A percentile compares a stretch with the other conserved stretches of the same genome.
These are phyloP conservation scores for Monosporozyma unispora DNA, from an alignment of 805 yeast species.

Conservation along the genomic window DNA sequence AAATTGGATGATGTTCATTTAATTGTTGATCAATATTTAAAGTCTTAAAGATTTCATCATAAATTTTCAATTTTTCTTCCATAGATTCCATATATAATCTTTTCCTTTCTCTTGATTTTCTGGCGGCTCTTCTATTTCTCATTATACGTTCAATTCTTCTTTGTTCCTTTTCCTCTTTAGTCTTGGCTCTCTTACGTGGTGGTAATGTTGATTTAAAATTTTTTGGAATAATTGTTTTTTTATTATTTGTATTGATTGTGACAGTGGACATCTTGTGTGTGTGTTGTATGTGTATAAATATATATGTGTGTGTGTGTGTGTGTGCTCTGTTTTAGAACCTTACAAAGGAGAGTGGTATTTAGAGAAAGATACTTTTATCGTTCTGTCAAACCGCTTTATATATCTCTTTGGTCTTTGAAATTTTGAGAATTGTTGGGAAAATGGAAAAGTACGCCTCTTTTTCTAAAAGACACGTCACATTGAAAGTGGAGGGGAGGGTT, in stretches of 20 bases:
- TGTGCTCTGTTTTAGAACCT: not conserved
- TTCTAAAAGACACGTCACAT: too few relatives aligned
- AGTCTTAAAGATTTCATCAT: constrained; percentile 21
- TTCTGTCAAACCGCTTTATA: too few relatives aligned
- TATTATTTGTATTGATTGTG: not conserved
- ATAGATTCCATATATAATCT: constrained; percentile 81
- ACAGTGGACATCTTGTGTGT: not conserved
- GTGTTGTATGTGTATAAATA: not conserved
- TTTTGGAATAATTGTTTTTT: not conserved
- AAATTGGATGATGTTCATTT: too few relatives aligned
- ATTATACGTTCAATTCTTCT: constrained; percentile 86
- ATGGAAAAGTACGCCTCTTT: too few relatives aligned
- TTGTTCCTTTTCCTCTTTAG: constrained; percentile 95
- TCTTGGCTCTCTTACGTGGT: constrained; percentile 93
- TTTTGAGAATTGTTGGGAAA: too few relatives aligned
- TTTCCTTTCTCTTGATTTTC: constrained; percentile 94
- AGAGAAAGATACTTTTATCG: too few relatives aligned
- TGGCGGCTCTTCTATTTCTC: constrained; percentile 94
- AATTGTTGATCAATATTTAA: constrained; percentile 12
- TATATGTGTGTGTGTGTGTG: not conserved
- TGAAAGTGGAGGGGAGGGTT: too few relatives aligned
- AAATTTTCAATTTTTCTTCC: constrained; percentile 40
- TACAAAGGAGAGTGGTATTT: not conserved
- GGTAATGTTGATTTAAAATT: constrained; percentile 52
- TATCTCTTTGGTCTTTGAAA: too few relatives aligned